phyloP scores from a whole-genome alignment of 139 green algal species.

The Yamagishiella unicocca region DNA sequence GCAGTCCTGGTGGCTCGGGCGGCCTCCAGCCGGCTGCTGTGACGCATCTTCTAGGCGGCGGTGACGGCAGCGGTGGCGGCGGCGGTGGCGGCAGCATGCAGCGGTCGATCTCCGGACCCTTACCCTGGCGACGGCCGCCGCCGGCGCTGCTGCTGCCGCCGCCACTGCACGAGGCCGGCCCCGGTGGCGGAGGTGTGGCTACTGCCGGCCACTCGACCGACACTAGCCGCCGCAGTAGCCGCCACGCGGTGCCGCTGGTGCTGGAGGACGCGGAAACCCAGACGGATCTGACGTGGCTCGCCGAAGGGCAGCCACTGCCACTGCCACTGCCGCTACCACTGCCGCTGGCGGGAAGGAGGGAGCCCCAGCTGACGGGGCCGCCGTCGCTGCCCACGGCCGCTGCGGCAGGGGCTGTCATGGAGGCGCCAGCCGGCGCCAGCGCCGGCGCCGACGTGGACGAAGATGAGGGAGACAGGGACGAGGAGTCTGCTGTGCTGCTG shows the following conservation, averaged over 20 bases:
- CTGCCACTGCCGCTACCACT: no score
- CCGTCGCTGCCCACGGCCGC: not conserved
- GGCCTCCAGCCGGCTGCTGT: not conserved
- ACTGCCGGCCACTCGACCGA: not conserved
- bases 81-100: not conserved
- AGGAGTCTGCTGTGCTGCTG: not conserved
- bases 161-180: not conserved
- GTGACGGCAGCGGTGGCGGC: no score
- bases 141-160: not conserved
- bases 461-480: not conserved
- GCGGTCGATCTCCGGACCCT: not conserved
- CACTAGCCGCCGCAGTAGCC: not conserved
- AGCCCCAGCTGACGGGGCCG: not conserved
- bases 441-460: not conserved
- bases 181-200: not conserved
- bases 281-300: slow-evolving; percentile 14
- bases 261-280: not conserved
- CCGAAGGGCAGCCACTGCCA: not conserved
- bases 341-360: not conserved
- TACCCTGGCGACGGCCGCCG: no score
- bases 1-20: not conserved
- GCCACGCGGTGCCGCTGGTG: not conserved
- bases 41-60: not conserved
- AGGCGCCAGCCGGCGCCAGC: not conserved
- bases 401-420: not conserved